phyloP scores from a whole-genome alignment of 306 rosid species.

The Lupinus albus region DNA sequence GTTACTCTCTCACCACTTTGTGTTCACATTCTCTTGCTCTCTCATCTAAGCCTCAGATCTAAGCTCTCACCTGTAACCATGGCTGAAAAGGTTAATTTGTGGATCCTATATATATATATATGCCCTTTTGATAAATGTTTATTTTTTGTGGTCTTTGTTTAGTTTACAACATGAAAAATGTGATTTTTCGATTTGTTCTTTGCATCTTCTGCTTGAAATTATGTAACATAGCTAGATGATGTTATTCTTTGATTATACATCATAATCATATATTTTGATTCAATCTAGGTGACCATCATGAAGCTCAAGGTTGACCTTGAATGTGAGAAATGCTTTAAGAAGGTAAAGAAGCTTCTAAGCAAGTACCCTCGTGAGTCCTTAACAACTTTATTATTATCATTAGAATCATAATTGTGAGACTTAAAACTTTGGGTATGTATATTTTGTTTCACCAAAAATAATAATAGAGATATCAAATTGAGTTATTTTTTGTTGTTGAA shows the following conservation, averaged over 20 bases:
- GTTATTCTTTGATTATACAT: no score
- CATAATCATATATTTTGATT: no score
- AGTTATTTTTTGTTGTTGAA: constrained; percentile 42
- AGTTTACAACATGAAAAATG: neutral
- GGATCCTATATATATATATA: no score
- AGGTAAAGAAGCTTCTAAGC: constrained; percentile 74
- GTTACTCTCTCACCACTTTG: neutral
- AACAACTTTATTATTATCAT: neutral
- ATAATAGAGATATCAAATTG: constrained; percentile 34
- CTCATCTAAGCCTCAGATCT: no score
- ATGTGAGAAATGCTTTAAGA: constrained; percentile 69
- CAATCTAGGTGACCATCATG: constrained; percentile 56
- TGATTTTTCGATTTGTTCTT: neutral
- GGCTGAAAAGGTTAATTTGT: constrained; percentile 64
- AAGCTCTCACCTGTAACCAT: constrained; percentile 37
- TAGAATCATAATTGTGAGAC: neutral
- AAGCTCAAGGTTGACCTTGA: constrained; percentile 73
- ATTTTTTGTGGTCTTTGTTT: neutral
- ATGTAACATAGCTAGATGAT: neutral
- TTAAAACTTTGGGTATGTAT: neutral
- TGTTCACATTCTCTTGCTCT: constrained; percentile 20
- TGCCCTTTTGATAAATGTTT: neutral
- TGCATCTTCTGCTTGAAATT: constrained; percentile 3
- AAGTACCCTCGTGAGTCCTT: constrained; percentile 73
- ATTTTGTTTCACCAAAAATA: neutral